These are phyloP conservation scores for Penicillium sp. DNA, from an alignment of 2,329 filamentous ascomycete species.

Conservation along the genomic window DNA sequence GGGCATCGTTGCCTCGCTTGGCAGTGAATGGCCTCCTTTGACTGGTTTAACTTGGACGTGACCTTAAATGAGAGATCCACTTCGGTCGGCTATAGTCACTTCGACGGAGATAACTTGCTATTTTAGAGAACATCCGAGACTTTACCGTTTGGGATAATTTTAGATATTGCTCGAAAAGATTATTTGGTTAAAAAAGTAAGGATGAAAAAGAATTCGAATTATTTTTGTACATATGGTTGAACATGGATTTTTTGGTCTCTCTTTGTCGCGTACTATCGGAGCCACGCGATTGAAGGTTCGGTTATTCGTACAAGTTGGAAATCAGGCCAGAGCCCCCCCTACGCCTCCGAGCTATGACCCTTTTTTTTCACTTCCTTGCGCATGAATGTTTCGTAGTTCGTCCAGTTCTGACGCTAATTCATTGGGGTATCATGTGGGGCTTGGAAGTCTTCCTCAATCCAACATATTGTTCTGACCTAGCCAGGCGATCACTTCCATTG, in stretches of 20 bases:
- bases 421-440: conserved; percentile 6
- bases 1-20: conserved; percentile 9
- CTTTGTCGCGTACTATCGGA: background rate
- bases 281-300: conserved; percentile 3
- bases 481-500: conserved; percentile 44
- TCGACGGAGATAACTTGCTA: background rate
- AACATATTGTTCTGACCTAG: conserved; percentile 37
- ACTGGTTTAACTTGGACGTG: background rate
- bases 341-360: conserved; percentile 2
- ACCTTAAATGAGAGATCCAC: conserved; percentile 6
- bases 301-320: background rate
- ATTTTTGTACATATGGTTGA: background rate
- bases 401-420: conserved; percentile 1
- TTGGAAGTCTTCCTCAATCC: background rate
- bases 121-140: background rate
- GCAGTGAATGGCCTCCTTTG: background rate
- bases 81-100: conserved; percentile 5
- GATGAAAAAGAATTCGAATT: background rate
- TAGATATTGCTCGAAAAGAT: background rate
- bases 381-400: background rate
- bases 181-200: background rate
- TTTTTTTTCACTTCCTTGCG: background rate
- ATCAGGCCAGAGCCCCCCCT: conserved; percentile 5
- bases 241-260: background rate
- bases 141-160: background rate